Evolutionary conservation across 768 basidiomycete species (phyloP), one percentile per base, ranked within the genome.

Genomic region (Nidularia pulvinata): DNA sequence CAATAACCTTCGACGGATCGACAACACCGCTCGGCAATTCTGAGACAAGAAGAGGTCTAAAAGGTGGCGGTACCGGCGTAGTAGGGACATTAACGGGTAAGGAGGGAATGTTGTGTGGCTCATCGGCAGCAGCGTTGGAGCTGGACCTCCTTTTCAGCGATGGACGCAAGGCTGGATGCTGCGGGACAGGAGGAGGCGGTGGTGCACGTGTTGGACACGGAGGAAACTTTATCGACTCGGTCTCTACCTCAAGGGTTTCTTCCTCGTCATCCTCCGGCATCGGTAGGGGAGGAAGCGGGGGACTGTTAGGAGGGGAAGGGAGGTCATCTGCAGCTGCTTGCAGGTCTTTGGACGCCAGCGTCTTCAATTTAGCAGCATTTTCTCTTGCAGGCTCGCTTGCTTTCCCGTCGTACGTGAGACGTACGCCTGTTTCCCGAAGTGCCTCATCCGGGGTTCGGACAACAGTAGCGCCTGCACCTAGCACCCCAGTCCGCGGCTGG

Each of bases 361-460:
- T 30, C 9, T 9, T 19, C 9, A n/a, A 7, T 30, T 16, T 50
- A 30, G 19, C 34, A 33, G n/a, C 19, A 19, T 50, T 53, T n/a
- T 48, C 51, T 48, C 56, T 50, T 50, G 36, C 25, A 33, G 37
- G 25, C 36, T 64, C 58, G 34, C 45, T 55, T 14, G 57, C 48
- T 33, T 58, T 59, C 25, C 57, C 65, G 25, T 69, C 67, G 42
- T 64, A 70, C 6, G 69, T 73, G n/a, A 77, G 66, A 44, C 77
- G 66, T 2, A 81, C 73, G 16, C 73, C 68, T 0, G 79, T 77
- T 47, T 77, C 78, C 46, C 75, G 73, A 33, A 93, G 73, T 19
- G 91, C 91, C 52, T 93, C 91, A 58, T 88, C 84, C 6, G 91
- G 91, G 0, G 91, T 93, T 53, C 85, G 76, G 36, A 93, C 91